Evolutionary conservation across 139 green algal species (phyloP).

Genomic region (Tetradesmus lagerheimii): DNA sequence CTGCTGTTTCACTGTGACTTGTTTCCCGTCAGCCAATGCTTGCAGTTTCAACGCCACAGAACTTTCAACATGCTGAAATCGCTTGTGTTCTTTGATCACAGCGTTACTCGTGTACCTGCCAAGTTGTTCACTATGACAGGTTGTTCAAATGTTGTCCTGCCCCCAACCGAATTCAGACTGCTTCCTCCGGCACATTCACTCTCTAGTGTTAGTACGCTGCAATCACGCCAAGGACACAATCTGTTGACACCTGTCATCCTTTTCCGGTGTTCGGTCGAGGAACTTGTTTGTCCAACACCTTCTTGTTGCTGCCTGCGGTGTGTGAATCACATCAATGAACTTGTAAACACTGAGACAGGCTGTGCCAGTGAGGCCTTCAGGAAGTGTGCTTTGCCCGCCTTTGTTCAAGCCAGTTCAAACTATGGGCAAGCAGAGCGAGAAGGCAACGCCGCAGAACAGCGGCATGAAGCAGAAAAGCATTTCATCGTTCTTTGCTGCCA

Average conservation of each 20-base stretch:
- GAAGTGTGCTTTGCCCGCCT: neutral
- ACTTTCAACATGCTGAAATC: too few species aligned
- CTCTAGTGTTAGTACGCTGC: neutral
- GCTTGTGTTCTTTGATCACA: neutral
- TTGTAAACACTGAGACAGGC: neutral
- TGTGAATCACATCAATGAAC: neutral
- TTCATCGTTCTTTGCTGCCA: conserved; percentile 69
- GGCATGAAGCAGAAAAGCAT: conserved; percentile 70
- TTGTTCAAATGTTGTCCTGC: neutral
- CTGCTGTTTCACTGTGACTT: neutral
- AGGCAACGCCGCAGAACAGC: neutral
- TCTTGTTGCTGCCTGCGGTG: neutral
- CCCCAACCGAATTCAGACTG: neutral
- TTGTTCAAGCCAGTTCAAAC: neutral
- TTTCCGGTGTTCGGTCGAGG: neutral
- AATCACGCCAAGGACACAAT: too few species aligned
- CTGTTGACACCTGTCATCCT: neutral
- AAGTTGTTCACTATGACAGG: neutral
- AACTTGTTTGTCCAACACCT: neutral
- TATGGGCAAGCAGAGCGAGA: neutral
- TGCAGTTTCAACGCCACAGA: too few species aligned
- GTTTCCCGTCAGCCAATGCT: too few species aligned
- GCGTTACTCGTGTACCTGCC: neutral
- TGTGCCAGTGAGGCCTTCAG: too few species aligned
- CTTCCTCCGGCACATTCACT: neutral